Evolutionary conservation across 2,329 filamentous ascomycete species (phyloP), one percentile per base, ranked within the genome.

Genomic region (Tolypocladium pustulatum): DNA sequence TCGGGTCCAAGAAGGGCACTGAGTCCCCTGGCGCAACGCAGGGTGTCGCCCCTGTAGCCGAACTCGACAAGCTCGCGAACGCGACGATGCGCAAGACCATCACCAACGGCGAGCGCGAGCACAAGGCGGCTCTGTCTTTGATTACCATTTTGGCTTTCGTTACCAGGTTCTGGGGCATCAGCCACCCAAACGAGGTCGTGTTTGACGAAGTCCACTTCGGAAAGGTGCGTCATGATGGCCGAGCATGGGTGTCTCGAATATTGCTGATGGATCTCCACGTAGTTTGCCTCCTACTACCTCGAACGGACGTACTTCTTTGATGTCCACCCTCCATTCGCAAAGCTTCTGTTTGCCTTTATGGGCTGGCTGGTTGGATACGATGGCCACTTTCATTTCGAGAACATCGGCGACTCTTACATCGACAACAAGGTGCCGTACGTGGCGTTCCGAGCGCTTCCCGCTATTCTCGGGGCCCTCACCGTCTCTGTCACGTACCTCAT

Each of bases 131-230:
- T 61, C 82, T 97, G 60, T 74, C 75, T 37, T 71, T 96, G 65
- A 86, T 96, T 69, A 97, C 93, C 2, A 68, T 84, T 34, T 77
- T 97, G 64, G 93, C 91, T 55, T 97, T 99, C 69, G 69, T 91
- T 62, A 97, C 94, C 54, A 84, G 94, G 62, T 99, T 99, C 80
- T 97, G 89, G 85, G 92, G 91, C 62, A 97, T 99, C 72, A 90
- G 83, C 72, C 92, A 97, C 75, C 94, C 94, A 20, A 87, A 96
- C 70, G 89, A 97, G 78, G 94, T 99, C 58, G 94, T 99, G 55
- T 99, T 99, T 70, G 94, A 99, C 71, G 94, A 99, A 76, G 94
- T 99, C 59, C 94, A 99, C 77, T 99, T 99, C 74, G 94, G 94
- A 78, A 99, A 99, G 89, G 93, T 97, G 80, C 60, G 81, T 68